Evolutionary conservation across 2,329 filamentous ascomycete genomes (phyloP).

Genomic region (Microdochium paspali): DNA sequence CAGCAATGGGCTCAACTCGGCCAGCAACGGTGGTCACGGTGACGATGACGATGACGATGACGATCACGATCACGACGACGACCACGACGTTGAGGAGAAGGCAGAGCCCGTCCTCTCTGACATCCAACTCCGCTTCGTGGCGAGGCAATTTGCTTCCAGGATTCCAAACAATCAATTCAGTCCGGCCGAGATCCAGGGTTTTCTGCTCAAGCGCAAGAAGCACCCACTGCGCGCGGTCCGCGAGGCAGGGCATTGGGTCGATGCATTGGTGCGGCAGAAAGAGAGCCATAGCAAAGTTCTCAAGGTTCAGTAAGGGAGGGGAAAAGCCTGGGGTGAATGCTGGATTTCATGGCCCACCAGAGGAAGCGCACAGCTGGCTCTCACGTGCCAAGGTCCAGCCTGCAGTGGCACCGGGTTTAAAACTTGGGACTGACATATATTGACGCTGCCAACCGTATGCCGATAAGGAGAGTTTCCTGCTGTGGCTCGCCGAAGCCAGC

Average conservation of each 20-base stretch:
- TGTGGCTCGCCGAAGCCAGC: too few relatives aligned
- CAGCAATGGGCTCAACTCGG: too few relatives aligned
- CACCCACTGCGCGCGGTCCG: constrained; percentile 42
- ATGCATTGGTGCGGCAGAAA: constrained; percentile 40
- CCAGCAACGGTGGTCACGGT: too few relatives aligned
- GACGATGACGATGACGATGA: not conserved
- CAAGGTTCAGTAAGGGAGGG: constrained; percentile 34
- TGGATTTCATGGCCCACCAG: too few relatives aligned
- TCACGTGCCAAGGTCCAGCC: too few relatives aligned
- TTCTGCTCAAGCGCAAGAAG: constrained; percentile 53
- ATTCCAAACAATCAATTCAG: constrained; percentile 27
- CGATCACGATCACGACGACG: not conserved
- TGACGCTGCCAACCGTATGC: too few relatives aligned
- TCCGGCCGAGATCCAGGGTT: constrained; percentile 57
- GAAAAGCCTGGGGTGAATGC: too few relatives aligned
- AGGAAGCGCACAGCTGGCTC: too few relatives aligned
- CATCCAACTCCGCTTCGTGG: constrained; percentile 30
- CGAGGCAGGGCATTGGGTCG: constrained; percentile 45
- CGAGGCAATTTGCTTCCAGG: constrained; percentile 36
- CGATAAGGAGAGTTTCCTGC: too few relatives aligned
- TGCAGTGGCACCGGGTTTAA: too few relatives aligned
- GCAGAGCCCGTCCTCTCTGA: not conserved
- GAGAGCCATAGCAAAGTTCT: constrained; percentile 35
- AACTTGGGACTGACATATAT: too few relatives aligned
- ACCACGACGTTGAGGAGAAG: not conserved